Conservation (phyloP, 805 yeast genomes). For the Candida rishiriensis region DNA sequence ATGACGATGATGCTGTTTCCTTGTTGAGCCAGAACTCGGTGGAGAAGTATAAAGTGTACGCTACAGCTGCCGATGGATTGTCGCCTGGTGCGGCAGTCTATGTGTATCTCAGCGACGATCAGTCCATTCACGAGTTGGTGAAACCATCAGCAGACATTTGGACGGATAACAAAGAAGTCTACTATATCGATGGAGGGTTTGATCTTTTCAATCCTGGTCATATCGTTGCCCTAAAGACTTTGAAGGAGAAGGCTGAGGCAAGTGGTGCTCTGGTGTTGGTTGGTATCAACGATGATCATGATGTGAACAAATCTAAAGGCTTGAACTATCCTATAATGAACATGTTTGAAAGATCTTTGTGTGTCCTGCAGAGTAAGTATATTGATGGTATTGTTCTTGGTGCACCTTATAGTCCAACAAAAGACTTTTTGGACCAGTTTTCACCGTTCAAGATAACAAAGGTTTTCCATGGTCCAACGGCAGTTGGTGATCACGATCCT, state of each 20-base stretch:
- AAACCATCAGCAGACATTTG: conserved; percentile 25
- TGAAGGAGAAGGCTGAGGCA: conserved; percentile 35
- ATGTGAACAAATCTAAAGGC: conserved; percentile 54
- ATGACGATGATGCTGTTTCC: conserved; percentile 3
- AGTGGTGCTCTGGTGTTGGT: conserved; percentile 50
- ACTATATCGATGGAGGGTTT: conserved; percentile 78
- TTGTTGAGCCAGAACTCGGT: conserved; percentile 33
- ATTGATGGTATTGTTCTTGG: conserved; percentile 76
- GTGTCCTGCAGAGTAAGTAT: conserved; percentile 82
- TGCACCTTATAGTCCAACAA: conserved; percentile 53
- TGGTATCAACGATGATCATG: conserved; percentile 61
- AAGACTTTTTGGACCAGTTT: conserved; percentile 31
- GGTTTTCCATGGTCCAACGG: conserved; percentile 59
- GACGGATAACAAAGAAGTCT: conserved; percentile 21
- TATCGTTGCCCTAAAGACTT: conserved; percentile 60
- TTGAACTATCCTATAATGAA: conserved; percentile 81
- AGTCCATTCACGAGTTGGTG: conserved; percentile 30
- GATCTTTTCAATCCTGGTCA: conserved; percentile 95
- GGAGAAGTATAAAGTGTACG: conserved; percentile 47
- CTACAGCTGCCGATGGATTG: conserved; percentile 59
- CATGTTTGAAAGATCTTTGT: conserved; percentile 74
- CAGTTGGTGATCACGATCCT: conserved; percentile 28
- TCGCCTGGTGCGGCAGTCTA: conserved; percentile 55
- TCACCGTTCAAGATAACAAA: conserved; percentile 32
- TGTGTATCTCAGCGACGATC: conserved; percentile 31